Base-by-base conservation (phyloP, 2,329 filamentous ascomycete species). In the Chaetomium sp. region DNA sequence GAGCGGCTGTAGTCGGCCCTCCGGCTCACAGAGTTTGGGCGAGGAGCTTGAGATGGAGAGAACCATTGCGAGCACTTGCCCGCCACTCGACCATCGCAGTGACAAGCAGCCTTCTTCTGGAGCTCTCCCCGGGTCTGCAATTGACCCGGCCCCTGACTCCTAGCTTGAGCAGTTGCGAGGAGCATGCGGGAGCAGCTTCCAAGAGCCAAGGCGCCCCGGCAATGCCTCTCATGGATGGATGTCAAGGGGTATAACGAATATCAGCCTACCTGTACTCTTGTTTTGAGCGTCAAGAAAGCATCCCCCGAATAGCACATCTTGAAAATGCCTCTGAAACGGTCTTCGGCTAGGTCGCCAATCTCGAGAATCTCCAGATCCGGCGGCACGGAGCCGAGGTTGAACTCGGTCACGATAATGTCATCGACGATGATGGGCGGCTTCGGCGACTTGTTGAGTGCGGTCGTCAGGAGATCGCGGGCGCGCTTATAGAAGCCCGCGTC, bases 401-500 rank as follows among this genome's bases (percentile, higher is more conserved):
- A 86, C 81, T 99, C 95, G 78, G 92, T 97, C 71, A 99, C 95
- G 77, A 97, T 87, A 80, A 99, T 98, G 79, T 99, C 95, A 84
- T 97, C 95, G 81, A 98, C 95, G 76, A 99, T 99, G 75, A 98
- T 98, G 66, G 95, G 95, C 64, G 95, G 95, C 75, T 98, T 98
- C 47, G 94, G 93, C 62, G 92, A 95, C 80, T 98, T 98, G 85
- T 99, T 99, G 74, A 99, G 84, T 42, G 95, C 95, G 64, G 91
- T 90, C 29, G 95, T 99, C 73, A 99, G 85, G 78, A 98, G 90
- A 77, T 98, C 93, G 77, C 93, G 91, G 59, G 95, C 94, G 72
- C 93, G 90, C 76, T 90, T 87, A 80, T 94, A 94, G 79, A 95
- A 95, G 72, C 88, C 87, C 74, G 92, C 94, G 81, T 98, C 95